These are phyloP conservation scores for Cornus suecica DNA, from an alignment of 148 eudicot genomes.

Conservation along the genomic window DNA sequence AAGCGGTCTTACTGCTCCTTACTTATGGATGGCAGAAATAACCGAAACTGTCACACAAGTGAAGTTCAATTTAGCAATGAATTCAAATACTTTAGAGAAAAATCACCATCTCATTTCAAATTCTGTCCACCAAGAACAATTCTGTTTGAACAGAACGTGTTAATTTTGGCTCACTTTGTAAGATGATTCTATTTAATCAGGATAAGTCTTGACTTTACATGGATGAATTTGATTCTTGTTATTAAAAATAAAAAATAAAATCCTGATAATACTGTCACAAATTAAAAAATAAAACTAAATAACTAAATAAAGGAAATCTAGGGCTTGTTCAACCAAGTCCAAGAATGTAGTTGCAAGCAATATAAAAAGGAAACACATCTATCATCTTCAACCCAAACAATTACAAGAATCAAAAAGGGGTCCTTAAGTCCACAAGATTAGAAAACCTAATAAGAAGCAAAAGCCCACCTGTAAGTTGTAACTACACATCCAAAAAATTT, in stretches of 20 bases:
- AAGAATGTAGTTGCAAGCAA: neutral
- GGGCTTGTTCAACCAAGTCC: neutral
- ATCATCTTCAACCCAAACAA: conserved; percentile 2
- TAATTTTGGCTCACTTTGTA: neutral
- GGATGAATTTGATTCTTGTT: neutral
- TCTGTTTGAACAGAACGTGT: neutral
- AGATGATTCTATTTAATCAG: neutral
- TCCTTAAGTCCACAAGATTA: neutral
- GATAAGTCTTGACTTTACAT: neutral
- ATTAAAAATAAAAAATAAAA: neutral
- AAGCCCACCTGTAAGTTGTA: neutral
- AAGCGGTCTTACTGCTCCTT: neutral
- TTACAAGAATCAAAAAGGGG: neutral
- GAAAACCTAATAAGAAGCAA: neutral
- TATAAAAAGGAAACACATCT: neutral
- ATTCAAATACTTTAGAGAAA: neutral
- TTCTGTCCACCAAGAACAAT: neutral
- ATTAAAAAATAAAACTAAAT: neutral
- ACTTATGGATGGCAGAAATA: too few species aligned
- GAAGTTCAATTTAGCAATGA: neutral
- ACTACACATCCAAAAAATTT: neutral
- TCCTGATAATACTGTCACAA: neutral
- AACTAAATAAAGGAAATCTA: neutral
- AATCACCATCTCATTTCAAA: neutral
- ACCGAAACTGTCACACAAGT: neutral